These are phyloP conservation scores for Ammopiptanthus mongolicus DNA, from an alignment of 306 rosid species.

Conservation along the genomic window DNA sequence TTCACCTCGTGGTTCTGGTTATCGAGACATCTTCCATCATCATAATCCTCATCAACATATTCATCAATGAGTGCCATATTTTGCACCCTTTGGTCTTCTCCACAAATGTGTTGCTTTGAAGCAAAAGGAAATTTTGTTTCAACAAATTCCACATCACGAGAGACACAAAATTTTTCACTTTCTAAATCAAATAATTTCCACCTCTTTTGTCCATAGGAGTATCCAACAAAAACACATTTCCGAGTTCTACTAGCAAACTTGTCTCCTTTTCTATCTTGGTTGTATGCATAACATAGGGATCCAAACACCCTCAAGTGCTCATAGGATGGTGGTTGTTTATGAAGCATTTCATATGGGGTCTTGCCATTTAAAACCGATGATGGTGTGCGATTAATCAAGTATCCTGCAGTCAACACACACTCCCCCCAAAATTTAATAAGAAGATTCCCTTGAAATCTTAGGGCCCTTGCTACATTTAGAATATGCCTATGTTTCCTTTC, in stretches of 20 bases:
- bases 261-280: neutral
- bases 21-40: too few relatives aligned
- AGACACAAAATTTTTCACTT: too few relatives aligned
- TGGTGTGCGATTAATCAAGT: neutral
- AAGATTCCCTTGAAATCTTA: neutral
- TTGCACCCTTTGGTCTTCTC: accelerated
- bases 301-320: neutral
- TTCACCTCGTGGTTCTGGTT: too few relatives aligned
- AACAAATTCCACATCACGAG: neutral
- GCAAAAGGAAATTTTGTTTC: neutral
- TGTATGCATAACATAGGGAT: neutral
- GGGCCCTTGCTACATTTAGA: too few relatives aligned
- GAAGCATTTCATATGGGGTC: neutral
- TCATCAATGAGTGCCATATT: too few relatives aligned
- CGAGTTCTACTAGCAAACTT: too few relatives aligned
- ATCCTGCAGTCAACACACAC: neutral
- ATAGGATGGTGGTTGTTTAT: neutral
- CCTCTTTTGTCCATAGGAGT: neutral
- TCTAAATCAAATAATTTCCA: neutral
- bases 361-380: neutral
- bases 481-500: too few relatives aligned
- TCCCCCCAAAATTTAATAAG: neutral
- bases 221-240: neutral
- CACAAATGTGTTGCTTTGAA: too few relatives aligned
- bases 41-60: too few relatives aligned